Base-by-base conservation (phyloP, 1,284 basidiomycete species). In the Austroboletus novae-zelandiae region DNA sequence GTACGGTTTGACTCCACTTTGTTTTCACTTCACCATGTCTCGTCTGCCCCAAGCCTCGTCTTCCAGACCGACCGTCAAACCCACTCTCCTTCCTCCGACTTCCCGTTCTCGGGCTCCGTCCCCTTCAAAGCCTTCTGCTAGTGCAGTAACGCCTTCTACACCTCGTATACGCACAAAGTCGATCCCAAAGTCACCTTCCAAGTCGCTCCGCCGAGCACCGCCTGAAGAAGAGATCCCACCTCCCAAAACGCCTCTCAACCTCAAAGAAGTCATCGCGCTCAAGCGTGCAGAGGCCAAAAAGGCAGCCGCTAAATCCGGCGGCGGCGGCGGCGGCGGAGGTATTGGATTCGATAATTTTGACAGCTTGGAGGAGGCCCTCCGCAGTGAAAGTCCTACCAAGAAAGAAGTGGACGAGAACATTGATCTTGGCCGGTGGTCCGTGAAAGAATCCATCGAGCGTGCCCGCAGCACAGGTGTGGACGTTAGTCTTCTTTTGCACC, bases 251-350 rank as follows among this genome's bases (percentile, higher is more conserved):
- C 64, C 61, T 23, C 54, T 88, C 36, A 88, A 76, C 61, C 76
- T 89, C 55, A 82, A 81, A 56, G 87, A 89, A 56, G 83, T 81
- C 27, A 89, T 90, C 59, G 87, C 87, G 3, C 71, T 87, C 40
- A 86, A 78, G 57, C 75, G 87, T 40, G 86, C 88, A 1, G 84
- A 88, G 61, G 84, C 80, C 1, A 87, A 83, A 71, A 89, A 87
- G 59, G 69, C 74, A 1, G 66, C 73, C 37, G 34, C 59, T 10
- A 63, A 60, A 46, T 59, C 59, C 29, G 57, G 60, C 36, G 47
- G 57, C 50, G 57, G 60, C 36, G 47, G 57, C 50, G 25, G 25
- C 8, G 56, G 46, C 5, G 60, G 56, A 15, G 62, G 58, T 6
- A 57, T 56, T 11, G 49, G 54, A 11, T 47, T 59, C 23, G 62